phyloP scores from a whole-genome alignment of 1,284 basidiomycete species.

The Tilletia setariae region DNA sequence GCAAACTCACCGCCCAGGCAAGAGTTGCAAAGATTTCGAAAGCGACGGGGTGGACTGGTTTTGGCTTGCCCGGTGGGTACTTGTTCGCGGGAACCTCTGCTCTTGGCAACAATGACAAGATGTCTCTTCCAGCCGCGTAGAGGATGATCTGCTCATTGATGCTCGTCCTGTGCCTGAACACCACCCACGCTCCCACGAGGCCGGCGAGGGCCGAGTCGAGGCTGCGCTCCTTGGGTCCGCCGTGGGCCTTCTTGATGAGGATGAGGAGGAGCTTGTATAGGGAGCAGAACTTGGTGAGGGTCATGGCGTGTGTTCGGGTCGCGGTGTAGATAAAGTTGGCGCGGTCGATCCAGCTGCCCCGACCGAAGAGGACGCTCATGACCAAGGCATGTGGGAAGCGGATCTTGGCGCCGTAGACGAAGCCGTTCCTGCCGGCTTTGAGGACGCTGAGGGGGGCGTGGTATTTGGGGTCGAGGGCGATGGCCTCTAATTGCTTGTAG shows the following conservation, averaged over 20 bases:
- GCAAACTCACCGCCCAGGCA: constrained; percentile 70
- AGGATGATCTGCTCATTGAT: constrained; percentile 99
- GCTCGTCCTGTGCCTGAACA: constrained; percentile 91
- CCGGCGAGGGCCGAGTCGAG: constrained; percentile 90
- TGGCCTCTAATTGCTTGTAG: constrained; percentile 20
- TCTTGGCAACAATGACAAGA: constrained; percentile 48
- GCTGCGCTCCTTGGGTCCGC: constrained; percentile 70
- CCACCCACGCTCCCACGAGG: constrained; percentile 81
- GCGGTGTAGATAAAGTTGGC: constrained; percentile 71
- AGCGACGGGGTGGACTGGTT: constrained; percentile 63
- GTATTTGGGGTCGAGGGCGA: constrained; percentile 64
- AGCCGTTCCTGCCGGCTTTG: constrained; percentile 82
- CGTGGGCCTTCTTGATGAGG: constrained; percentile 72
- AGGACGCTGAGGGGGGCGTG: constrained; percentile 87
- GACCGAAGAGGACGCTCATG: constrained; percentile 86
- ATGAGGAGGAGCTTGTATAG: constrained; percentile 85
- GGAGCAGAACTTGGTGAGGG: constrained; percentile 87
- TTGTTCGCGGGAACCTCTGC: constrained; percentile 35
- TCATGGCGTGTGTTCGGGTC: constrained; percentile 82
- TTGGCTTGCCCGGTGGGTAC: constrained; percentile 45
- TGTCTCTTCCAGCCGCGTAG: constrained; percentile 60
- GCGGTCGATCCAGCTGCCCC: constrained; percentile 58
- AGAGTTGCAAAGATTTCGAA: constrained; percentile 86
- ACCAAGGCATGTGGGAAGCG: constrained; percentile 94
- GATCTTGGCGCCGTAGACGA: constrained; percentile 94